phyloP scores from a whole-genome alignment of 192 early-diverging fungal species.

The Backusella circina region DNA sequence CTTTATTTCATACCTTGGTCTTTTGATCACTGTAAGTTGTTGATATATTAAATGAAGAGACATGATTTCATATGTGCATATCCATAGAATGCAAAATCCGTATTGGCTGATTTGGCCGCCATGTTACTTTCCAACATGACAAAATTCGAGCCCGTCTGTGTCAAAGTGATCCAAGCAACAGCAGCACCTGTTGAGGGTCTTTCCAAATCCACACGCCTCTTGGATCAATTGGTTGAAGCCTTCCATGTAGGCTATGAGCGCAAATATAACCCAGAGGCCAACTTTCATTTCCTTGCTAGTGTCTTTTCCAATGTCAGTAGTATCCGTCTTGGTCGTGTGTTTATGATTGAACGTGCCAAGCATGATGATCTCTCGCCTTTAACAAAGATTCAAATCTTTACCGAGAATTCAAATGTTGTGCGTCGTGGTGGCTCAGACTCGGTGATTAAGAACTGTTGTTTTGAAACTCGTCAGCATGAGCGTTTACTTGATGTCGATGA shows the following conservation, averaged over 20 bases:
- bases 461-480: constrained; percentile 68
- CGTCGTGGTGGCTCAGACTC: constrained; percentile 88
- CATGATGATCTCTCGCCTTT: constrained; percentile 70
- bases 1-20: constrained; percentile 66
- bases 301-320: constrained; percentile 89
- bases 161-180: constrained; percentile 48
- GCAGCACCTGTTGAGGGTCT: constrained; percentile 33
- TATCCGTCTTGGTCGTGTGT: constrained; percentile 60
- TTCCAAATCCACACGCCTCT: constrained; percentile 43
- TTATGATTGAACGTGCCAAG: constrained; percentile 61
- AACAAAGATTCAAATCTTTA: constrained; percentile 82
- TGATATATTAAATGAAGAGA: too few species aligned
- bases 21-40: constrained; percentile 64
- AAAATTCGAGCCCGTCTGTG: constrained; percentile 58
- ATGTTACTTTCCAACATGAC: constrained; percentile 93
- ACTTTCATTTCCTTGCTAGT: constrained; percentile 82
- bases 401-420: constrained; percentile 77
- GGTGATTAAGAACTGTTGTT: constrained; percentile 87
- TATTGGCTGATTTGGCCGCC: constrained; percentile 78
- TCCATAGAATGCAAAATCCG: constrained; percentile 54
- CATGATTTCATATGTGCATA: too few species aligned
- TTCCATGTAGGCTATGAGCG: constrained; percentile 83
- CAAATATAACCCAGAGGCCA: constrained; percentile 75
- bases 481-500: constrained; percentile 63
- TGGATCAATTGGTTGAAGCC: constrained; percentile 87